Conservation (phyloP, 2,329 filamentous ascomycete genomes). For the Rutstroemia sp. region DNA sequence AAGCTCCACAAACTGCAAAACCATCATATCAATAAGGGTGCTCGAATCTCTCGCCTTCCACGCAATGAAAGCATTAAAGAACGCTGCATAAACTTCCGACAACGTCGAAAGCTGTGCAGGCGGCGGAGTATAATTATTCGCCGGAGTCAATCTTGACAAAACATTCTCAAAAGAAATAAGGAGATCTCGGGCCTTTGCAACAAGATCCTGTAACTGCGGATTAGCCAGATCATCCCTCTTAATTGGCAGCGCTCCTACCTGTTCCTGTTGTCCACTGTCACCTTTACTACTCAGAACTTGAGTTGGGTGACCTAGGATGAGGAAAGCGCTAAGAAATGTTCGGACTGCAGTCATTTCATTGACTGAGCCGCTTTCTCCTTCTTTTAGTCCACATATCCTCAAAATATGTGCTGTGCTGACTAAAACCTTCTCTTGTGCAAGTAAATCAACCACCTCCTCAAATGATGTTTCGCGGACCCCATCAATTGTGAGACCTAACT, state of each 20-base stretch:
- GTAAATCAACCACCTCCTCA: constrained; percentile 62
- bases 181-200: constrained; percentile 70
- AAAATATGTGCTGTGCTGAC: constrained; percentile 59
- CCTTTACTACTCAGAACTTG: constrained; percentile 72
- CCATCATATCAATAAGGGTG: constrained; percentile 73
- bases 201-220: constrained; percentile 61
- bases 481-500: constrained; percentile 62
- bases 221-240: constrained; percentile 49
- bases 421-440: constrained; percentile 61
- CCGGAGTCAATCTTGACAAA: constrained; percentile 54
- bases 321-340: constrained; percentile 71
- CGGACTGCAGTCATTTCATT: constrained; percentile 63
- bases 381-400: constrained; percentile 60
- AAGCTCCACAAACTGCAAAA: constrained; percentile 78
- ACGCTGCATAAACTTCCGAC: constrained; percentile 63
- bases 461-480: constrained; percentile 63
- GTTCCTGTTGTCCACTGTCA: constrained; percentile 48
- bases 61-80: constrained; percentile 71
- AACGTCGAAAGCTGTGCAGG: constrained; percentile 55
- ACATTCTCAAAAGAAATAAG: constrained; percentile 72
- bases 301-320: constrained; percentile 72
- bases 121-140: constrained; percentile 61
- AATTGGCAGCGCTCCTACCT: constrained; percentile 42
- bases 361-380: constrained; percentile 54
- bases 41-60: constrained; percentile 79